phyloP scores from a whole-genome alignment of 306 rosid species.

The Pyrus betulifolia region DNA sequence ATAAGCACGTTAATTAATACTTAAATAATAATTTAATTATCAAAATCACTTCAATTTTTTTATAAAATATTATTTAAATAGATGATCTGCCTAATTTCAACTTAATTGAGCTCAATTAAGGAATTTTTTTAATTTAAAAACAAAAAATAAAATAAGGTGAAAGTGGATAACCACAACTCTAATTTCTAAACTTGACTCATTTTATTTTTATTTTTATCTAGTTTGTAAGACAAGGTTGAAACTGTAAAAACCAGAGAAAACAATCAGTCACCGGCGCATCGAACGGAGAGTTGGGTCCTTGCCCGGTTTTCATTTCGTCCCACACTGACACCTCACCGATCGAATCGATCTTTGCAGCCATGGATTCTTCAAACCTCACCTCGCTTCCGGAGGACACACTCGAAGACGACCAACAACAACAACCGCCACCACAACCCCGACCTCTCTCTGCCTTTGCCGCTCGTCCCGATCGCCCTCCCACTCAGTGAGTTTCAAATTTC shows the following conservation, averaged over 20 bases:
- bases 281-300: background rate
- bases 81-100: no score
- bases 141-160: no score
- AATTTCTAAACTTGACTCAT: no score
- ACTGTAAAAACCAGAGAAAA: background rate
- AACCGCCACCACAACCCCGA: constrained; percentile 12
- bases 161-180: no score
- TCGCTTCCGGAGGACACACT: constrained; percentile 55
- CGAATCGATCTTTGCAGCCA: background rate
- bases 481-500: constrained; percentile 37
- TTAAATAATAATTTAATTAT: no score
- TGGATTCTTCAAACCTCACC: constrained; percentile 46
- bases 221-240: background rate
- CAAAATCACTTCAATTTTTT: no score
- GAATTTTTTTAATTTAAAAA: no score
- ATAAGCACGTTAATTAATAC: no score
- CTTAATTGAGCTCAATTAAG: no score
- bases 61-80: no score
- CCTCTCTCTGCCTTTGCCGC: constrained; percentile 56
- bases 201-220: no score
- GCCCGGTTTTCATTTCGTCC: background rate
- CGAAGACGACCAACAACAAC: constrained; percentile 24
- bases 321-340: background rate
- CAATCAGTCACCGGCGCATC: background rate
- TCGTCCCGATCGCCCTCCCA: constrained; percentile 66